These are phyloP conservation scores for Tetracentron sinense DNA, from an alignment of 164 flowering plant species.

Conservation along the genomic window DNA sequence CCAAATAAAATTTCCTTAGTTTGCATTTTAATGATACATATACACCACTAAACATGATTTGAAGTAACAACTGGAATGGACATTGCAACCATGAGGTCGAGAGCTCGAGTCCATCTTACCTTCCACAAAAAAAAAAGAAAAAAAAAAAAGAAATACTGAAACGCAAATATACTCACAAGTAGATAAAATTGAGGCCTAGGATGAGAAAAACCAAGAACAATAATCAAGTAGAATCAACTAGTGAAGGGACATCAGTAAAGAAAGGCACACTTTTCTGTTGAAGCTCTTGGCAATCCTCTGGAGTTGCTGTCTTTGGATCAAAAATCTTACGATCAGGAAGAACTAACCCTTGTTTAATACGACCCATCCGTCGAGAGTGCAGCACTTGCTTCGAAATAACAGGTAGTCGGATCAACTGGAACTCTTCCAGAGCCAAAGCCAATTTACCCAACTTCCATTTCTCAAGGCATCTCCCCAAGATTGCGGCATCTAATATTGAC, in stretches of 20 bases:
- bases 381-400: constrained; percentile 67
- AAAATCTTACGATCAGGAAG: constrained; percentile 42
- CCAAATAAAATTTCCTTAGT: too few species aligned
- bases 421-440: constrained; percentile 55
- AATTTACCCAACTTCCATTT: constrained; percentile 56
- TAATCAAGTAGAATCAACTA: not conserved
- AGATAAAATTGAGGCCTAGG: not conserved
- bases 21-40: too few species aligned
- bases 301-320: constrained; percentile 32
- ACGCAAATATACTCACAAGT: not conserved
- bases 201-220: not conserved
- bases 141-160: too few species aligned
- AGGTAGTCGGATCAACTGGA: constrained; percentile 54
- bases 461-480: constrained; percentile 62
- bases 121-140: too few species aligned
- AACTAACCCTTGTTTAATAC: constrained; percentile 68
- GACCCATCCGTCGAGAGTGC: constrained; percentile 63
- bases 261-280: constrained; percentile 74
- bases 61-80: not conserved
- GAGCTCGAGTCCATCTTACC: too few species aligned
- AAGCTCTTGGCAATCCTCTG: constrained; percentile 49
- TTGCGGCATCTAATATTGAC: constrained; percentile 74
- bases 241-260: constrained; percentile 37
- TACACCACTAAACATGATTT: constrained; percentile 1
- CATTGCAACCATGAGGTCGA: too few species aligned